A percentile compares a stretch with the other conserved stretches of the same genome.
Conservation (phyloP, 768 basidiomycete genomes). For the Ephemerocybe angulata region DNA sequence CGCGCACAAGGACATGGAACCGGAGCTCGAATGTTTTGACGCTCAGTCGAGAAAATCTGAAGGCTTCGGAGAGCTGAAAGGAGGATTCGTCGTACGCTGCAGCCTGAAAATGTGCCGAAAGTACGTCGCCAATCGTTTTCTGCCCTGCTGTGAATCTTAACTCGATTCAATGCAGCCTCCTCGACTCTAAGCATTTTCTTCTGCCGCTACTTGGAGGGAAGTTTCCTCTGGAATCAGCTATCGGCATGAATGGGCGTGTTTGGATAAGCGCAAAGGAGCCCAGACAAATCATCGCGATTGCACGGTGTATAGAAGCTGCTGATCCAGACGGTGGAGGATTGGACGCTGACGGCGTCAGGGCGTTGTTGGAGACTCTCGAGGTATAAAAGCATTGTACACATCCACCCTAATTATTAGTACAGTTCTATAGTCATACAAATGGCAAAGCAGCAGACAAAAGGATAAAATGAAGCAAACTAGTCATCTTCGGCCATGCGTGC, state of each 20-base stretch:
- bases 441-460: not conserved
- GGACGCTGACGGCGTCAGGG: conserved; percentile 49
- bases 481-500: conserved; percentile 67
- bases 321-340: conserved; percentile 72
- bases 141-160: not conserved
- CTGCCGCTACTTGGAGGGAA: conserved; percentile 74
- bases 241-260: conserved; percentile 88
- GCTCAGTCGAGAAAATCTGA: conserved; percentile 88
- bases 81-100: conserved; percentile 78
- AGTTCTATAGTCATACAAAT: not conserved
- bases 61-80: conserved; percentile 91
- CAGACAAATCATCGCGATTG: conserved; percentile 69
- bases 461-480: conserved; percentile 24
- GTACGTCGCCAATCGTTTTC: conserved; percentile 44
- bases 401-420: not conserved
- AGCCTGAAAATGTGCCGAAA: conserved; percentile 83
- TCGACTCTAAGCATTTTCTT: conserved; percentile 79
- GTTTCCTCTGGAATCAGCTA: conserved; percentile 84
- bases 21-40: conserved; percentile 95
- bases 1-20: conserved; percentile 97
- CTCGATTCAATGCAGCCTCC: conserved; percentile 45
- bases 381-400: conserved; percentile 22
- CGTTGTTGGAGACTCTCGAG: conserved; percentile 47
- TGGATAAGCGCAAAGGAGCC: conserved; percentile 81
- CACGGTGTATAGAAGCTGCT: conserved; percentile 76